Conservation (phyloP, 2,329 filamentous ascomycete genomes). For the Penicillium sumatraense region DNA sequence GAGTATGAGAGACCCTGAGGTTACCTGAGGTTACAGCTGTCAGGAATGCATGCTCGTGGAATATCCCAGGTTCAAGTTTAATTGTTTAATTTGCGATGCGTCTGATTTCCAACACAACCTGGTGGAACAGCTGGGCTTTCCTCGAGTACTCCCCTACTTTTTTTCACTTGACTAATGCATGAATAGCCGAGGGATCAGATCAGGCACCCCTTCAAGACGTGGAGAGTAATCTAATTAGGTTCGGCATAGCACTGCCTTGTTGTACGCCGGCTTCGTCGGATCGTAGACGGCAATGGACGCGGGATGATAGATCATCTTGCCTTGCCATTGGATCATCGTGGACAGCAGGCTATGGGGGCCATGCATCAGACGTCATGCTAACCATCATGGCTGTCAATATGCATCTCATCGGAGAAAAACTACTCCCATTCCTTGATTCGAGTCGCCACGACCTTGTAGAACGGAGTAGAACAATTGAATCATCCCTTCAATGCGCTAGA, state of each 20-base stretch:
- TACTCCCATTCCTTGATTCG: neutral
- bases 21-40: slow-evolving; percentile 2
- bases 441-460: neutral
- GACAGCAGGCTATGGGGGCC: neutral
- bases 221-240: neutral
- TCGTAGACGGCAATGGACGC: neutral
- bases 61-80: neutral
- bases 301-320: neutral
- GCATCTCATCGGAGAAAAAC: neutral
- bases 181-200: neutral
- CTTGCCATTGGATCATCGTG: neutral
- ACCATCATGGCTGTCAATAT: neutral
- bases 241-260: neutral
- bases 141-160: neutral
- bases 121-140: slow-evolving; percentile 1
- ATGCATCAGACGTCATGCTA: neutral
- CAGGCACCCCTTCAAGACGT: neutral
- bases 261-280: neutral
- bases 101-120: slow-evolving; percentile 14
- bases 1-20: neutral
- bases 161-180: neutral
- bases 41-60: slow-evolving; percentile 1
- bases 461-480: neutral
- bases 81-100: slow-evolving; percentile 13
- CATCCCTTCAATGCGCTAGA: neutral